Evolutionary conservation across 306 rosid species (phyloP).

Genomic region (Begonia fuchsioides): DNA sequence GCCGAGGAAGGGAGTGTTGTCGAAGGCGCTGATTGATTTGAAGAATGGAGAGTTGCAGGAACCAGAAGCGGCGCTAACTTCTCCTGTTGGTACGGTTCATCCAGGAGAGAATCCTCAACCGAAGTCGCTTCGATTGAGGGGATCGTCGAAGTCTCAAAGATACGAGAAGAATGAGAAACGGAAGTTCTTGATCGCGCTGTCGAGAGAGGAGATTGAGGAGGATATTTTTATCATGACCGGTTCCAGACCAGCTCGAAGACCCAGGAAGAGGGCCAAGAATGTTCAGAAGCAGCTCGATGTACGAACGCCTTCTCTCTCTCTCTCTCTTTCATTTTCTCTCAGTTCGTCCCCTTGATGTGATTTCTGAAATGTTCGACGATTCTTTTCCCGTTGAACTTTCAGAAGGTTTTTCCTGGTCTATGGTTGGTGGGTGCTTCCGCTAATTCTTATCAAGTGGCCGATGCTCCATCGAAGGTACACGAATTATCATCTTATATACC

Average conservation of each 20-base stretch:
- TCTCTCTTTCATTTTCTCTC: no score
- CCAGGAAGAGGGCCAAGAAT: slow-evolving; percentile 74
- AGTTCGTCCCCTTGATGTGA: neutral
- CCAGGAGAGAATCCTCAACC: slow-evolving; percentile 38
- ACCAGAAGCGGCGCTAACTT: slow-evolving; percentile 11
- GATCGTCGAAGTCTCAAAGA: slow-evolving; percentile 31
- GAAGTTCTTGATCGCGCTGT: slow-evolving; percentile 89
- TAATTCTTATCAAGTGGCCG: slow-evolving; percentile 44
- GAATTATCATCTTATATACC: neutral
- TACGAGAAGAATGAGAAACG: slow-evolving; percentile 70
- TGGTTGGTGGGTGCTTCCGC: slow-evolving; percentile 80
- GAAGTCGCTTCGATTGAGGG: slow-evolving; percentile 71
- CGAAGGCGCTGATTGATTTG: slow-evolving; percentile 20
- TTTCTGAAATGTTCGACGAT: slow-evolving; percentile 1
- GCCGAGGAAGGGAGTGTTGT: slow-evolving; percentile 44
- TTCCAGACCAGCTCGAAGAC: slow-evolving; percentile 72
- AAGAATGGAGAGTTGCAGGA: slow-evolving; percentile 40
- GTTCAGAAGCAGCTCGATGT: slow-evolving; percentile 92
- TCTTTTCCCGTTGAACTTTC: slow-evolving; percentile 12
- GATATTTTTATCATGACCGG: slow-evolving; percentile 86
- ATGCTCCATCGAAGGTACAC: slow-evolving; percentile 55
- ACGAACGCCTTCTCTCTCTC: slow-evolving; percentile 8
- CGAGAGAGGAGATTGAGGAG: slow-evolving; percentile 87
- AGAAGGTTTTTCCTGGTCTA: slow-evolving; percentile 73
- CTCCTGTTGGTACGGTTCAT: slow-evolving; percentile 9